Percentiles rank a stretch among this genome's conserved stretches.
Conservation (phyloP, 2,329 filamentous ascomycete genomes). For the Alternaria conjuncta region DNA sequence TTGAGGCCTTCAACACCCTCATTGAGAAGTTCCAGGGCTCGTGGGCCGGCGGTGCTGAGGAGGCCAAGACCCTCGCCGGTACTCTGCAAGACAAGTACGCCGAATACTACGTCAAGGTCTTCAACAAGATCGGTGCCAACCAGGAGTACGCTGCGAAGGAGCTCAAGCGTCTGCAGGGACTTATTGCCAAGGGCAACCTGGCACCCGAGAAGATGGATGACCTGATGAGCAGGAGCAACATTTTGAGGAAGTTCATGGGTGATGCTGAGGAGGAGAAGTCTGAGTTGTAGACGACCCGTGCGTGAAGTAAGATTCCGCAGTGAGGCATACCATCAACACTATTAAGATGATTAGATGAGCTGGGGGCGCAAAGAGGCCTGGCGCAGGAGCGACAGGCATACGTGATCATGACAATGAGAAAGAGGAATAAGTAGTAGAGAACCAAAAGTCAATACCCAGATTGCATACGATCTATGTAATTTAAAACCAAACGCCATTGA, state of each 20-base stretch:
- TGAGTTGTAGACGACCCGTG: constrained; percentile 65
- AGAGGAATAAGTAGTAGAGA: constrained; percentile 1
- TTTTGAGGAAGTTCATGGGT: constrained; percentile 77
- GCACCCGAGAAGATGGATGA: constrained; percentile 88
- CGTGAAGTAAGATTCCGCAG: background rate
- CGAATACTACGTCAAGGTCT: constrained; percentile 91
- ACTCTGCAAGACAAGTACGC: constrained; percentile 80
- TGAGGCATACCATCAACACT: background rate
- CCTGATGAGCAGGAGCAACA: constrained; percentile 83
- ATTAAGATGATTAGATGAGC: background rate
- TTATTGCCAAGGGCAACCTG: constrained; percentile 85
- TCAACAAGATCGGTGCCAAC: constrained; percentile 82
- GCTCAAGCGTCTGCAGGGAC: constrained; percentile 75
- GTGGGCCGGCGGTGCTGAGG: constrained; percentile 66
- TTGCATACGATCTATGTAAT: constrained; percentile 1
- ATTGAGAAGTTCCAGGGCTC: constrained; percentile 73
- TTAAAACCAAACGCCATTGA: background rate
- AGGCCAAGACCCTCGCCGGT: constrained; percentile 75
- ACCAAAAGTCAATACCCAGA: constrained; percentile 6
- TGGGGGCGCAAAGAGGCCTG: background rate
- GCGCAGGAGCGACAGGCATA: constrained; percentile 10
- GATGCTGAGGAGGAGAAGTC: constrained; percentile 67
- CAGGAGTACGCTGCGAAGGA: constrained; percentile 85
- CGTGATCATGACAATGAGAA: constrained; percentile 23
- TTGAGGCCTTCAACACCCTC: constrained; percentile 77